Evolutionary conservation across 768 basidiomycete species (phyloP).

Genomic region (Lactarius indigo): DNA sequence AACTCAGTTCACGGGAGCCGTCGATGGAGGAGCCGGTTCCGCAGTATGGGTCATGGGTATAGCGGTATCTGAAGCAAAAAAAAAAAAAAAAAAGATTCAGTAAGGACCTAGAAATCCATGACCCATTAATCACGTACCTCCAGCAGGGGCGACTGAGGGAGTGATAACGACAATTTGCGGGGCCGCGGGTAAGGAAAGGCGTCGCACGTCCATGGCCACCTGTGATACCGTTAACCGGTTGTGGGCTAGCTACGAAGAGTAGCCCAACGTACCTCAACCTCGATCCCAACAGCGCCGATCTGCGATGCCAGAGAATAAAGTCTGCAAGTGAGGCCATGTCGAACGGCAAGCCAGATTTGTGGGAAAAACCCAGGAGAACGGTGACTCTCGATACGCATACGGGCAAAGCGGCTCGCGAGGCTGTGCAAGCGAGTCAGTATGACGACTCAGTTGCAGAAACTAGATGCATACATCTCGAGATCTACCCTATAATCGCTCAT

Average conservation of each 20-base stretch:
- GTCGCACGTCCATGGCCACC: neutral
- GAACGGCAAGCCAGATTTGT: conserved; percentile 1
- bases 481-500: neutral
- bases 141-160: neutral
- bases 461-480: neutral
- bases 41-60: neutral
- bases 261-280: neutral
- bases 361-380: neutral
- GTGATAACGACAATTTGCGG: neutral
- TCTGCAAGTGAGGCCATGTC: neutral
- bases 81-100: neutral
- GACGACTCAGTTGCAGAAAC: neutral
- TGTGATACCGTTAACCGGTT: neutral
- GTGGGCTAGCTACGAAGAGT: neutral
- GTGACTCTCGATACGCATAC: conserved; percentile 4
- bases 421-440: neutral
- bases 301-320: neutral
- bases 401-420: neutral
- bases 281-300: neutral
- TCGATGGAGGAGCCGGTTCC: neutral
- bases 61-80: neutral
- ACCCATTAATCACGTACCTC: neutral
- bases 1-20: neutral
- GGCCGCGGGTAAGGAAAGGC: neutral
- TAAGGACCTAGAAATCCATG: neutral